phyloP scores from a whole-genome alignment of 495 filamentous ascomycete genomes.

The Xylaria castorea region DNA sequence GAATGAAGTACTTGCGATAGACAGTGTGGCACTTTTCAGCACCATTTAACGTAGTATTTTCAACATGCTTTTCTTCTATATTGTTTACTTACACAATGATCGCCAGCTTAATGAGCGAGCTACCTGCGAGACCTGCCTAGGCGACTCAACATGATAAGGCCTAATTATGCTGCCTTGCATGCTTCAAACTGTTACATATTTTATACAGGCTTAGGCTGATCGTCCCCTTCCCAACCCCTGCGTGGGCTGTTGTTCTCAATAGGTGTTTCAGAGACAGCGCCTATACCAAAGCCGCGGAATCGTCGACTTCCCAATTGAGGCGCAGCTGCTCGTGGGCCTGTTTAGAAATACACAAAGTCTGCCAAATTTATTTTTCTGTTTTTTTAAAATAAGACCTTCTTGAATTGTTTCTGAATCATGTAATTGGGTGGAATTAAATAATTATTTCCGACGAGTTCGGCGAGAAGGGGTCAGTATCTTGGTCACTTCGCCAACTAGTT shows the following conservation, averaged over 20 bases:
- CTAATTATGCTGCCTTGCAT: not conserved
- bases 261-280: not conserved
- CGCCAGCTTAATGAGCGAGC: not conserved
- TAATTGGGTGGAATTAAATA: too few relatives aligned
- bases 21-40: too few relatives aligned
- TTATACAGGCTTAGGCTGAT: not conserved
- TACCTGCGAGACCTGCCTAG: not conserved
- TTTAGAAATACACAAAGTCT: not conserved
- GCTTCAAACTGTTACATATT: not conserved
- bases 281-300: not conserved
- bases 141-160: not conserved
- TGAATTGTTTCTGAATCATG: too few relatives aligned
- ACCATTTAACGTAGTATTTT: too few relatives aligned
- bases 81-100: too few relatives aligned
- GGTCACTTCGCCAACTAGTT: too few relatives aligned
- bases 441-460: too few relatives aligned
- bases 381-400: too few relatives aligned
- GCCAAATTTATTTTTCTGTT: too few relatives aligned
- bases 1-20: not conserved
- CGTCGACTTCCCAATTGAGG: not conserved
- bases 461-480: too few relatives aligned
- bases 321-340: too few relatives aligned
- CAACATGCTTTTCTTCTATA: too few relatives aligned
- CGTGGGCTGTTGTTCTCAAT: not conserved
- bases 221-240: not conserved